Base-by-base conservation (phyloP, 192 early-diverging fungal genomes). In the Lunasporangiospora selenospora region DNA sequence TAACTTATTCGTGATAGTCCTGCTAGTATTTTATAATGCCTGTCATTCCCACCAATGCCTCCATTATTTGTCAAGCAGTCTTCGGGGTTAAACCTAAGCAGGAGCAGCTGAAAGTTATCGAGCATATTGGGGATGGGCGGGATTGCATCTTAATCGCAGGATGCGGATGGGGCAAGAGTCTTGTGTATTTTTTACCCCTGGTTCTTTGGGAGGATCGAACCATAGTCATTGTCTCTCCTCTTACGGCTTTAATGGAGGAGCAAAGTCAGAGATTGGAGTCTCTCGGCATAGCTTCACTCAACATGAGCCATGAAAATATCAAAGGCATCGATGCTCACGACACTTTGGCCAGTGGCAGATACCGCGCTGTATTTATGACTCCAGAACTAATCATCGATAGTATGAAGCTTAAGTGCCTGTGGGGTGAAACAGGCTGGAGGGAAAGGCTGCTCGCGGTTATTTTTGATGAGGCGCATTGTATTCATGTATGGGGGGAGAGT, bases 141-240 rank as follows among this genome's bases (percentile, higher is more conserved):
- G 59, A 62, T 40, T 62, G 59, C 32, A 52, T 62, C 31, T 49
- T 62, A 21, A 51, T 51, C 18, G 49, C 59, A 31, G 59, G 59
- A 33, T 62, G 49, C 34, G 49, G 48, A 16, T 52, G 49, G 59
- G 59, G 59, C 10, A 52, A 62, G 31, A 42, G 39, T 19, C 18
- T 52, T 6, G 49, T 21, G 1, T 52, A 44, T 15, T 53, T 62
- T 19, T 38, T 62, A 15, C 59, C 59, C 1, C 49, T 62, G 47
- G 21, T 42, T 43, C 34, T 62, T 10, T 62, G 49, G 49, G 30
- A 42, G 16, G 27, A 52, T 21, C 46, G 59, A 9, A 31, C 36
- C 16, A 50, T 52, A 43, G 19, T 62, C 18, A 27, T 62, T 13
- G 34, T 62, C 18, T 62, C 59, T 1, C 49, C 49, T 1, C 40